Evolutionary conservation across 768 basidiomycete species (phyloP).

Genomic region (Amylocystis lapponica): DNA sequence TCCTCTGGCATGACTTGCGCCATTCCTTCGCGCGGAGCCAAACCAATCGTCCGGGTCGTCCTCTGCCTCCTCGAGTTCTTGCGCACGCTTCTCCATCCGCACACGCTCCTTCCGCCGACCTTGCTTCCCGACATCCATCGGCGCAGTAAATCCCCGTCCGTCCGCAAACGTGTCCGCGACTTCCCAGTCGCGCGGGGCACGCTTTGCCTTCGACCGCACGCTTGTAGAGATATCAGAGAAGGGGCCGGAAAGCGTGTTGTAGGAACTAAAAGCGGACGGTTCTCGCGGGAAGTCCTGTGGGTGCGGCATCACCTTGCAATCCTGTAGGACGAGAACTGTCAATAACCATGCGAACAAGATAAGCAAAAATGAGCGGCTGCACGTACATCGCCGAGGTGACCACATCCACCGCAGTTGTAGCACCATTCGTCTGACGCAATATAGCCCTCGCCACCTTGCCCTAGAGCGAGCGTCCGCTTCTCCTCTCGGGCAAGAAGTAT

Average conservation of each 20-base stretch:
- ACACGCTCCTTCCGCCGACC: conserved; percentile 56
- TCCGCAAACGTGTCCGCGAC: conserved; percentile 33
- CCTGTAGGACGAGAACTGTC: conserved; percentile 33
- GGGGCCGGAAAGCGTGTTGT: conserved; percentile 59
- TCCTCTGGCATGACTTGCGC: conserved; percentile 8
- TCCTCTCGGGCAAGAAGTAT: conserved; percentile 42
- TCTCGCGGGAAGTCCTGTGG: conserved; percentile 39
- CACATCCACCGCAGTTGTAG: conserved; percentile 68
- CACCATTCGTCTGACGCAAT: conserved; percentile 74
- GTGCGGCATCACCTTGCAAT: conserved; percentile 47
- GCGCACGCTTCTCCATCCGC: conserved; percentile 46
- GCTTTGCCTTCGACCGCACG: conserved; percentile 21
- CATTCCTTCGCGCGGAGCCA: conserved; percentile 14
- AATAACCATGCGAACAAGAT: not conserved
- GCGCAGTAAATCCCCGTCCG: conserved; percentile 41
- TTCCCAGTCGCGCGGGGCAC: conserved; percentile 40
- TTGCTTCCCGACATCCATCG: conserved; percentile 60
- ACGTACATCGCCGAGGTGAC: conserved; percentile 79
- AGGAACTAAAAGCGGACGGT: conserved; percentile 60
- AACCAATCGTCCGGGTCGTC: conserved; percentile 70
- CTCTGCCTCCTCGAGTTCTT: conserved; percentile 34
- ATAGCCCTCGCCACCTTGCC: conserved; percentile 75
- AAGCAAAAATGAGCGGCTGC: not conserved
- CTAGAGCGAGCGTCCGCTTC: conserved; percentile 45
- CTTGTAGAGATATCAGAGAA: conserved; percentile 44